A percentile compares a stretch with the other conserved stretches of the same genome.
These are phyloP conservation scores for Aureobasidium lini DNA, from an alignment of 2,329 filamentous ascomycete species.

Conservation along the genomic window DNA sequence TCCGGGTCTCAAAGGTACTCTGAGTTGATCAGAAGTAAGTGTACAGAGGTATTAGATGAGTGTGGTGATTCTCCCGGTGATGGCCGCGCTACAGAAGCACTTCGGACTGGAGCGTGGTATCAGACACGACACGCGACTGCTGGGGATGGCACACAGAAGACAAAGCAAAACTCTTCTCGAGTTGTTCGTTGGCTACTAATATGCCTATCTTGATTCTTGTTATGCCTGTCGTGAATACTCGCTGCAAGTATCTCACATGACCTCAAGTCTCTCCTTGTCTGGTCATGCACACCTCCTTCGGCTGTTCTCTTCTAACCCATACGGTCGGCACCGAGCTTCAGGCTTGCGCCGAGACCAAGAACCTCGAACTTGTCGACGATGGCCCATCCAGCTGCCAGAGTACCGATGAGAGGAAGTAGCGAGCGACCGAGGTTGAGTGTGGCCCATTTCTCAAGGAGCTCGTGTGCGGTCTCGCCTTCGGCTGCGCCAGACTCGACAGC, in stretches of 20 bases:
- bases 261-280: not conserved
- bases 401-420: constrained; percentile 20
- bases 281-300: not conserved
- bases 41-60: no score
- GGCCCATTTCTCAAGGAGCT: constrained; percentile 48
- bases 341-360: constrained; percentile 19
- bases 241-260: constrained; percentile 3
- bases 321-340: constrained; percentile 21
- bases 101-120: no score
- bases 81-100: no score
- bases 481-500: constrained; percentile 31
- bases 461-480: constrained; percentile 42
- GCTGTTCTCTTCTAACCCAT: constrained; percentile 13
- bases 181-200: not conserved
- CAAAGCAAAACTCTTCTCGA: not conserved
- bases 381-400: constrained; percentile 24
- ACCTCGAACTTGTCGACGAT: constrained; percentile 23
- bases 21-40: no score
- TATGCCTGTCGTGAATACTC: not conserved
- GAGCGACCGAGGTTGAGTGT: constrained; percentile 44
- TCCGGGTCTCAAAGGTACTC: no score
- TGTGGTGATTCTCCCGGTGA: no score
- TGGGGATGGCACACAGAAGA: not conserved
- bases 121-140: not conserved
- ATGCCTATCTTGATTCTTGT: not conserved